phyloP scores from a whole-genome alignment of 169 alveolate species.

The Eimeria mitis region DNA sequence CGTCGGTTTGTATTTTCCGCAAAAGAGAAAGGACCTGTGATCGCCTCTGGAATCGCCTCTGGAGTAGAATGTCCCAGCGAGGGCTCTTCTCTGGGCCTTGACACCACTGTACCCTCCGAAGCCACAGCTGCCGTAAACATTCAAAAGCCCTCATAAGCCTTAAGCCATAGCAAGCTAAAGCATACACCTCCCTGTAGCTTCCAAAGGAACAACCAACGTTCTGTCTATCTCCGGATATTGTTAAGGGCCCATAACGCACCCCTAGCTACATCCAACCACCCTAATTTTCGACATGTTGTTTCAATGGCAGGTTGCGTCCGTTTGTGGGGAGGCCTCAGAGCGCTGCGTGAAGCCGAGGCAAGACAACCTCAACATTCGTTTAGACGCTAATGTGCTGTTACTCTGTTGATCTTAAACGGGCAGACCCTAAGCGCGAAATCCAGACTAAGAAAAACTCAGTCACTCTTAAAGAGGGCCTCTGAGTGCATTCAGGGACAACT shows the following conservation, averaged over 20 bases:
- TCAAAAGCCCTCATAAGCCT: neutral
- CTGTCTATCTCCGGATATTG: neutral
- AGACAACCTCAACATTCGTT: neutral
- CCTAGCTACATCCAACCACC: neutral
- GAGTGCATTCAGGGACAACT: neutral
- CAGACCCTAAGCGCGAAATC: neutral
- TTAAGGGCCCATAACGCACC: neutral
- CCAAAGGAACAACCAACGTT: neutral
- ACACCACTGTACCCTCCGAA: slow-evolving; percentile 53
- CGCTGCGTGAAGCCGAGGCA: slow-evolving; percentile 53
- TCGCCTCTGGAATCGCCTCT: slow-evolving; percentile 4
- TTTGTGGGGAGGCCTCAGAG: slow-evolving; percentile 34
- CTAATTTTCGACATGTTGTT: neutral
- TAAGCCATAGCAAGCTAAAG: neutral
- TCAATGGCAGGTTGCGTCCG: slow-evolving; percentile 5
- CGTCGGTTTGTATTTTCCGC: slow-evolving; percentile 20
- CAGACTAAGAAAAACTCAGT: neutral
- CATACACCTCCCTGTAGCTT: neutral
- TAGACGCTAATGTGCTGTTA: neutral
- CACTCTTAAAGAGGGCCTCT: neutral
- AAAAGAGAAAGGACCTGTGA: neutral
- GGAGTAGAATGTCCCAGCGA: slow-evolving; percentile 25
- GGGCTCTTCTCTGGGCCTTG: slow-evolving; percentile 7
- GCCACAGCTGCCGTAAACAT: slow-evolving; percentile 33
- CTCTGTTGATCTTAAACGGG: neutral